Evolutionary conservation across 169 alveolate species (phyloP), one percentile per base, ranked within the genome.

Genomic region (Plasmodium berghei): DNA sequence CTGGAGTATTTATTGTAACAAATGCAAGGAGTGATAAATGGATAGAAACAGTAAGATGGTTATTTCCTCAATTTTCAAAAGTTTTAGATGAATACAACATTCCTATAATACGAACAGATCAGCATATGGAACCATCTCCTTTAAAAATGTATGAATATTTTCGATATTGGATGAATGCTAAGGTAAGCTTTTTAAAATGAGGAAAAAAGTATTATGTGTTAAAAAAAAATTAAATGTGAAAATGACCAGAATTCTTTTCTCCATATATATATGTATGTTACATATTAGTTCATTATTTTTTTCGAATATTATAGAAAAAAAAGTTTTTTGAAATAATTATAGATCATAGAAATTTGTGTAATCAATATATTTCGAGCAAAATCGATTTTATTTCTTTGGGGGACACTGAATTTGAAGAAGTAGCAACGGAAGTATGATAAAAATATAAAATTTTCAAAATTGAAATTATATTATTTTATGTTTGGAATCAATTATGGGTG

Each of bases 401-500:
- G 6, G 97, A 95, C 87, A 95, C 94, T 24, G 96, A 93, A 12
- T 95, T 95, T 72, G 97, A 95, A 90, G 97, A 95, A 92, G 94
- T 88, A 48, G 97, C 97, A 64, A 94, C 97, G 8, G 45, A 75
- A 62, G 95, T 93, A 72, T n/a, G 80, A 26, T 12, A 26, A 67
- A 9, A 62, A 63, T 16, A 40, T 49, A 52, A 12, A 54, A 87
- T 8, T 22, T 22, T 22, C 14, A 24, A 64, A 40, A 5, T 1
- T 4, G 5, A 64, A 14, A 9, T 14, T 52, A 24, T 20, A 87
- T 40, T 34, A 9, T 46, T 58, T 14, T 22, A 26, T 24, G 34
- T 28, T 28, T 28, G n/a, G 1, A 20, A 42, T 18, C 49, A 48
- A 5, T 28, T 72, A 9, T 42, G 5, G 2, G 18, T 46, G 9